Conservation (phyloP, 2,329 filamentous ascomycete genomes). For the Hypoxylon sp. region DNA sequence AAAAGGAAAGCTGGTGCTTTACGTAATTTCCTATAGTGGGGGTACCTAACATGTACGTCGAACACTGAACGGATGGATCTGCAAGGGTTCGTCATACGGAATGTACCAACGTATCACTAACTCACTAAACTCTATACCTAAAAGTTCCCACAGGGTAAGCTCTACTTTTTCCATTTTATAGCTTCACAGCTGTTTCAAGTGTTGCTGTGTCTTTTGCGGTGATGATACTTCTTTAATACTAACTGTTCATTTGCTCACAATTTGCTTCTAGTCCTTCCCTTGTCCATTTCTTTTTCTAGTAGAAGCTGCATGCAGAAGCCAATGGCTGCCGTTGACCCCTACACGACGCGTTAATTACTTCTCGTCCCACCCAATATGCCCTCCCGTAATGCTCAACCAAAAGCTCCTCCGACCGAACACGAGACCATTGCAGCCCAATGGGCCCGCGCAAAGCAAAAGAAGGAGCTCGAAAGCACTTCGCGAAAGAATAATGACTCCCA, state of each 20-base stretch:
- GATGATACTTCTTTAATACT: conserved; percentile 24
- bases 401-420: conserved; percentile 61
- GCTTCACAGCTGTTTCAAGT: conserved; percentile 13
- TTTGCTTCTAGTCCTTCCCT: conserved; percentile 21
- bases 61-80: neutral
- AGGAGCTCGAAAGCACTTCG: conserved; percentile 60
- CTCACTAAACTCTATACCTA: conserved; percentile 17
- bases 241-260: conserved; percentile 5
- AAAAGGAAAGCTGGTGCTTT: neutral
- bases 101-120: conserved; percentile 24
- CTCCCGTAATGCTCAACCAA: conserved; percentile 50
- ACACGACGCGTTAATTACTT: conserved; percentile 41
- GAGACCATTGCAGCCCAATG: conserved; percentile 68
- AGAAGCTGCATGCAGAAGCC: conserved; percentile 26
- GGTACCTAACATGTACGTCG: neutral
- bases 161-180: conserved; percentile 28
- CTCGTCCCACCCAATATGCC: conserved; percentile 49
- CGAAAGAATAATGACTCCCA: conserved; percentile 53
- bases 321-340: conserved; percentile 47
- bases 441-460: conserved; percentile 67
- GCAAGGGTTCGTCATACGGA: conserved; percentile 25
- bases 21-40: conserved; percentile 8
- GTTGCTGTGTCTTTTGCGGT: conserved; percentile 15
- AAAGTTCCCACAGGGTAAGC: conserved; percentile 18
- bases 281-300: conserved; percentile 4